Evolutionary conservation across 163 green algal genomes (phyloP).

Genomic region (Prototheca cutis): DNA sequence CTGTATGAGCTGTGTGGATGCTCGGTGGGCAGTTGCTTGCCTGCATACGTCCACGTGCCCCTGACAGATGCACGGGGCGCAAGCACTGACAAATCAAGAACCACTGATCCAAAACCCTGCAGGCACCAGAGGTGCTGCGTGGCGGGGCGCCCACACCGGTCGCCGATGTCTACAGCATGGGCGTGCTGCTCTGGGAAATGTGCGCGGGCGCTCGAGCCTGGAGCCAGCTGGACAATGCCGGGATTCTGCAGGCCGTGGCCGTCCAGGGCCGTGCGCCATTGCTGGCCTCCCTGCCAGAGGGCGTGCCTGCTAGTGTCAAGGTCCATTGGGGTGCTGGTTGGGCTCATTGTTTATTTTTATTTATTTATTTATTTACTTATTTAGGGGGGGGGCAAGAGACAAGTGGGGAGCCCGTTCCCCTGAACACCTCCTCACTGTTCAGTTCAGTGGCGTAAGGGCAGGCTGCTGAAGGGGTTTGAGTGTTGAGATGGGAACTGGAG

Average conservation of each 20-base stretch:
- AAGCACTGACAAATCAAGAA: too few species aligned
- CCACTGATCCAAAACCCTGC: too few species aligned
- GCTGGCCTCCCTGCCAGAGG: not conserved
- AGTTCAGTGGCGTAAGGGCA: too few species aligned
- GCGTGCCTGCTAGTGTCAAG: not conserved
- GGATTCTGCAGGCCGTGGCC: not conserved
- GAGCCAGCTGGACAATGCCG: slow-evolving; percentile 7
- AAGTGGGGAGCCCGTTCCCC: too few species aligned
- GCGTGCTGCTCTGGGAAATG: slow-evolving; percentile 46
- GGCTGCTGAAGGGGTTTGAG: too few species aligned
- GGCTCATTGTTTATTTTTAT: too few species aligned
- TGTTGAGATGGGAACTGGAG: too few species aligned
- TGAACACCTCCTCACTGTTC: too few species aligned
- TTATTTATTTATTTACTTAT: not conserved
- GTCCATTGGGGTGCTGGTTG: not conserved
- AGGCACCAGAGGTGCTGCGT: slow-evolving; percentile 30
- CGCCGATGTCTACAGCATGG: slow-evolving; percentile 48
- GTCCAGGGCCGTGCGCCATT: not conserved
- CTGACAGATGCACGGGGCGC: too few species aligned
- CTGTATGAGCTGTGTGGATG: too few species aligned
- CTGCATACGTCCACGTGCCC: too few species aligned
- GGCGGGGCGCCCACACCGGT: slow-evolving; percentile 36
- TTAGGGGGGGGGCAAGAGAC: not conserved
- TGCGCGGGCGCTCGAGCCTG: slow-evolving; percentile 11
- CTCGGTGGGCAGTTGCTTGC: too few species aligned